Base-by-base conservation (phyloP, 257 asterid species). In the Fraxinus anomala region DNA sequence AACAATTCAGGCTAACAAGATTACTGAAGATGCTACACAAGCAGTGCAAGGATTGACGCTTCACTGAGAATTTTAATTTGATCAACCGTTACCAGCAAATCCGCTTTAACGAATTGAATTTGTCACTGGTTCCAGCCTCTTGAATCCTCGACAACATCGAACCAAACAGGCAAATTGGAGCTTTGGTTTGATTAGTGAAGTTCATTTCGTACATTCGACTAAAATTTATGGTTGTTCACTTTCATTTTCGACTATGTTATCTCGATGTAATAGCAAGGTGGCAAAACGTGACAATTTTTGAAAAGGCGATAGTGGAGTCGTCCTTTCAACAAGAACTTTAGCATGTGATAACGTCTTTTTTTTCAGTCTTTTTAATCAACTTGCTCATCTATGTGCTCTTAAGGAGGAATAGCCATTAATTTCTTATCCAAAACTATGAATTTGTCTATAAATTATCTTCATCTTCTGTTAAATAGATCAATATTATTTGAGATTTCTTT, bases 1-100 rank as follows among this genome's bases (percentile, higher is more conserved):
- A 76, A 89, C 97, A 51, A 86, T 96, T 84, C 96, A 91, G 82
- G 96, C 96, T 4, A 92, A 89, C 92, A 92, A 88, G 89, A 79
- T 89, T 68, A 73, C 89, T 34, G 97, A 91, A 76, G 97, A 93
- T 74, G 85, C 84, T 71, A 59, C 97, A 70, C 94, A 89, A 75
- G 89, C 91, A 75, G 76, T 84, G 83, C 97, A 91, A 85, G 93
- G 96, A 36, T 73, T 89, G 89, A 30, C 82, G 6, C 85, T 86
- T 80, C 96, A 89, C 76, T 93, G 85, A 92, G 75, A 73, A 61
- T 28, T 59, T 76, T 71, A 65, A 4, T 42, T 34, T 71, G 24
- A 56, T 30, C n/a, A 16, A 77, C 82, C 59, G 14, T 76, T 59
- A 73, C 82, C 67, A 65, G 77, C 23, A 54, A 54, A 54, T 54